These are phyloP conservation scores for Gossypium lobatum DNA, from an alignment of 441 rosid species.

Conservation along the genomic window DNA sequence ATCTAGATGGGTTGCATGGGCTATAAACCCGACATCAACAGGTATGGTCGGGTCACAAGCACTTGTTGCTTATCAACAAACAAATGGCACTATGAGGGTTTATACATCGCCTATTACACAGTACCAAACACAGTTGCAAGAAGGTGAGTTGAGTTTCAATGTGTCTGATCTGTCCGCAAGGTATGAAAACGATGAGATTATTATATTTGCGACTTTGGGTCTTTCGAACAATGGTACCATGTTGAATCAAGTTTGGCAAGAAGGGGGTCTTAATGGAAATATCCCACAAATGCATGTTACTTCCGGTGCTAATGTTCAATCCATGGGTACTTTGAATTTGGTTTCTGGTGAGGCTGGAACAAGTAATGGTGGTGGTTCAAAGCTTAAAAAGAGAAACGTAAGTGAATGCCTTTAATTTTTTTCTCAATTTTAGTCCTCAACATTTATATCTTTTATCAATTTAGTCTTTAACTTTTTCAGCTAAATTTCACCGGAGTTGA, in stretches of 20 bases:
- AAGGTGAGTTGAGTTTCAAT: constrained; percentile 52
- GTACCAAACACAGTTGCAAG: constrained; percentile 40
- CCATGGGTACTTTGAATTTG: constrained; percentile 53
- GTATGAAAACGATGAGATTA: constrained; percentile 47
- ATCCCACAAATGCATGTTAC: constrained; percentile 36
- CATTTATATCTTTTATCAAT: too few species aligned
- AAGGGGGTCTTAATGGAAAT: constrained; percentile 49
- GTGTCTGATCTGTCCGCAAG: constrained; percentile 55
- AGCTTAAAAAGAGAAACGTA: constrained; percentile 45
- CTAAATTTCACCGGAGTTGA: neutral
- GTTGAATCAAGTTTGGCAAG: constrained; percentile 79
- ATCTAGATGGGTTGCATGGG: constrained; percentile 82
- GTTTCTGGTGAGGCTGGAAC: constrained; percentile 40
- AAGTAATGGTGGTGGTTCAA: constrained; percentile 40
- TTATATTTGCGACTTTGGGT: constrained; percentile 55
- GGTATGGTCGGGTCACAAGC: constrained; percentile 83
- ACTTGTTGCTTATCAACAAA: constrained; percentile 54
- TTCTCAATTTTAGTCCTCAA: too few species aligned
- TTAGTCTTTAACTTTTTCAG: neutral
- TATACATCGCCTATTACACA: constrained; percentile 52
- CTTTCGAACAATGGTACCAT: constrained; percentile 28
- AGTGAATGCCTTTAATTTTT: constrained; percentile 17
- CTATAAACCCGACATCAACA: constrained; percentile 57
- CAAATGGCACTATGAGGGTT: constrained; percentile 46
- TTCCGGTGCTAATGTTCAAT: constrained; percentile 46